Percentiles rank a stretch among this genome's conserved stretches.
Conservation (phyloP, 1,284 basidiomycete genomes). For the Entoloma clypeatum region DNA sequence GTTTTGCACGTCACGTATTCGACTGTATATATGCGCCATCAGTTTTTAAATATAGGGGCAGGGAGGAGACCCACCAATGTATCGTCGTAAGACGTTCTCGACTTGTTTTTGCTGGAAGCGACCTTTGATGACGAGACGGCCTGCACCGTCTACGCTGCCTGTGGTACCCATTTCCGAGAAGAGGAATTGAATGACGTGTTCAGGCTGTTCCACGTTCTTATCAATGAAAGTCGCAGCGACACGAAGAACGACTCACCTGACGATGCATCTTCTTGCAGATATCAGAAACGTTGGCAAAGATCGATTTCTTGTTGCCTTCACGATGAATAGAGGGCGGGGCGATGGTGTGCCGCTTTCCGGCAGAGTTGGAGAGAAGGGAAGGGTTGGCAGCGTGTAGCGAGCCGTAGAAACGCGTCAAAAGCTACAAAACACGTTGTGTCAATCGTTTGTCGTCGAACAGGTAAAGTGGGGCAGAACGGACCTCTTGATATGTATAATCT, state of each 20-base stretch:
- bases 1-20: constrained; percentile 99
- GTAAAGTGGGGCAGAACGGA: constrained; percentile 28
- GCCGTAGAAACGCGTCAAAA: constrained; percentile 90
- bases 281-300: constrained; percentile 95
- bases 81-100: constrained; percentile 94
- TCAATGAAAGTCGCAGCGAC: not conserved
- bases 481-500: constrained; percentile 94
- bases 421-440: constrained; percentile 42
- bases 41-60: not conserved
- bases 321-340: constrained; percentile 94
- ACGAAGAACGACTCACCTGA: constrained; percentile 36
- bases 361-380: constrained; percentile 74
- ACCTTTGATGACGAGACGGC: constrained; percentile 94
- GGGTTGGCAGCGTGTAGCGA: constrained; percentile 94
- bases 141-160: constrained; percentile 90
- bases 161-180: constrained; percentile 99
- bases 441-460: not conserved
- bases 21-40: constrained; percentile 44
- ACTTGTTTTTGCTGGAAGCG: constrained; percentile 99
- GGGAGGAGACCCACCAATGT: constrained; percentile 71
- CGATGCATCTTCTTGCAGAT: constrained; percentile 99
- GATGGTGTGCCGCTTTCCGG: constrained; percentile 94
- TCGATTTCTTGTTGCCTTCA: constrained; percentile 96
- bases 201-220: constrained; percentile 53
- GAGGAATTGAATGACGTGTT: constrained; percentile 97